Percentiles rank a stretch among this genome's conserved stretches.
Conservation (phyloP, 352 stramenopile species). For the Phytopythium aichiense region DNA sequence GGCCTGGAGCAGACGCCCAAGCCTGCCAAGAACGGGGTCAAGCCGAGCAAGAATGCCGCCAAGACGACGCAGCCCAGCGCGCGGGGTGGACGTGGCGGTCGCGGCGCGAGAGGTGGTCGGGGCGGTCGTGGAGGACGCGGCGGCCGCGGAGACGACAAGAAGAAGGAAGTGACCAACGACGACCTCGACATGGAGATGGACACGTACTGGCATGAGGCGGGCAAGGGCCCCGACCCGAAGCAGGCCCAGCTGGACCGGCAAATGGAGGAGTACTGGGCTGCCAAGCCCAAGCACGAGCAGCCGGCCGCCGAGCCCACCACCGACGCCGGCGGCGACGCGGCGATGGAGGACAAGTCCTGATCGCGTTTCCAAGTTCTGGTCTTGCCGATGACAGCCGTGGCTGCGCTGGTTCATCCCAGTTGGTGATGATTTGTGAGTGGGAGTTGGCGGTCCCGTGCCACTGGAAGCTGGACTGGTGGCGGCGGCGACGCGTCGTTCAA, state of each 20-base stretch:
- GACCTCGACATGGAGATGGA: slow-evolving; percentile 89
- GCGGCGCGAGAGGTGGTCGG: slow-evolving; percentile 19
- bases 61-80: slow-evolving; percentile 20
- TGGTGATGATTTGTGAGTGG: not conserved
- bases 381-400: not conserved
- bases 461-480: not conserved
- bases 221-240: slow-evolving; percentile 87
- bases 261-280: slow-evolving; percentile 89
- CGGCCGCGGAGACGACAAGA: slow-evolving; percentile 25
- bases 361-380: not conserved
- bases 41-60: slow-evolving; percentile 26
- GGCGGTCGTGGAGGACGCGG: slow-evolving; percentile 17
- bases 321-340: slow-evolving; percentile 18
- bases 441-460: not conserved
- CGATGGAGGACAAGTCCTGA: slow-evolving; percentile 19
- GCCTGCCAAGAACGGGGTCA: slow-evolving; percentile 12
- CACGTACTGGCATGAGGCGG: slow-evolving; percentile 83
- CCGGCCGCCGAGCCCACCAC: slow-evolving; percentile 12
- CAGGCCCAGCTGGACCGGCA: slow-evolving; percentile 73
- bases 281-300: slow-evolving; percentile 55
- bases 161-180: slow-evolving; percentile 54
- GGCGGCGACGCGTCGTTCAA: not conserved
- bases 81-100: slow-evolving; percentile 19
- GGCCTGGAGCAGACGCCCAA: slow-evolving; percentile 53
- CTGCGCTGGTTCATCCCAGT: not conserved